Percentiles rank a stretch among this genome's conserved stretches.
Evolutionary conservation across 169 alveolate genomes (phyloP).

Genomic region (Cardiosporidium cionae): DNA sequence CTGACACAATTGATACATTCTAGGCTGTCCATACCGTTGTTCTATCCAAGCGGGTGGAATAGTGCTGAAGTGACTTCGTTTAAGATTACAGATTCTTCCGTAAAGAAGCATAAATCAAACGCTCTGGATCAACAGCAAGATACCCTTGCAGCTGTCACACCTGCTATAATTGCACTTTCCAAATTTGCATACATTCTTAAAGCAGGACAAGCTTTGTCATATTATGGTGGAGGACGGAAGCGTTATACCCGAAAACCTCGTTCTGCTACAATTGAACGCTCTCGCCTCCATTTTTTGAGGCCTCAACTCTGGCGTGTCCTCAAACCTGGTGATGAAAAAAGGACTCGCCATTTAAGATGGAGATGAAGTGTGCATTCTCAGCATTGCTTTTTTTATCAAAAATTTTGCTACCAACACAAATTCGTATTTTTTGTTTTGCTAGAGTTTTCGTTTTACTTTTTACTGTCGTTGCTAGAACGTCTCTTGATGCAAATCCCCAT

Average conservation of each 20-base stretch:
- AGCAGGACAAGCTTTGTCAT: constrained; percentile 9
- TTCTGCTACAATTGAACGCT: background rate
- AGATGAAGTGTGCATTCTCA: no score
- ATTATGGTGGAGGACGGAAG: background rate
- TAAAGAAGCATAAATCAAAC: no score
- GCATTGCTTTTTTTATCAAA: no score
- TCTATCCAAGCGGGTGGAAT: no score
- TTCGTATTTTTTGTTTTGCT: no score
- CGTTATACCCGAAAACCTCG: background rate
- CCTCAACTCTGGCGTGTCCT: constrained; percentile 69
- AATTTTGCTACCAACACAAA: no score
- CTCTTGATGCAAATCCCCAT: no score
- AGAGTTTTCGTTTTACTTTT: no score
- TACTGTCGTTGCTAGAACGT: no score
- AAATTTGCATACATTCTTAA: background rate
- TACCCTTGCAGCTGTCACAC: background rate
- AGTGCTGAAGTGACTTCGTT: no score
- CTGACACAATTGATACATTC: constrained; percentile 40
- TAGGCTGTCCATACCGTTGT: constrained; percentile 49
- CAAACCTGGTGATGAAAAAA: constrained; percentile 65
- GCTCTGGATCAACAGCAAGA: no score
- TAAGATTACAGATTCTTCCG: no score
- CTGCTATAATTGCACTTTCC: background rate
- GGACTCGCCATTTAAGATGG: constrained; percentile 67
- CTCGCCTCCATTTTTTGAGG: constrained; percentile 35